Evolutionary conservation across 768 basidiomycete genomes (phyloP).

Genomic region (Omphalotus guepiniiformis): DNA sequence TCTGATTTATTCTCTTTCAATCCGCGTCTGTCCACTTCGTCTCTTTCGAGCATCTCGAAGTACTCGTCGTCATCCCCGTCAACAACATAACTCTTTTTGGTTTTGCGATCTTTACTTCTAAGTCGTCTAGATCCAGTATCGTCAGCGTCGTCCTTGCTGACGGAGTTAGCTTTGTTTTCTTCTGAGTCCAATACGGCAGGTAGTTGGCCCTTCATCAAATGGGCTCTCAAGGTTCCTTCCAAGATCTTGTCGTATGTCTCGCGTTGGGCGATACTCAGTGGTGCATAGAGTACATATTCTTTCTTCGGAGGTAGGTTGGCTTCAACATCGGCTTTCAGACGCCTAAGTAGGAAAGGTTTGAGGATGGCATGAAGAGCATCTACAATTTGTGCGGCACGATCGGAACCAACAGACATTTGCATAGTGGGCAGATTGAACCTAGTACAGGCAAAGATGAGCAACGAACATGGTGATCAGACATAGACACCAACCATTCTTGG

Average conservation of each 20-base stretch:
- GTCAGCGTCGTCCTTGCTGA: slow-evolving; percentile 6
- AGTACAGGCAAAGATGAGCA: slow-evolving; percentile 8
- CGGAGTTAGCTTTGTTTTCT: slow-evolving; percentile 19
- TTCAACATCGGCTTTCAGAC: slow-evolving; percentile 87
- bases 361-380: slow-evolving; percentile 83
- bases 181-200: too few relatives aligned
- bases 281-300: slow-evolving; percentile 92
- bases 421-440: slow-evolving; percentile 75
- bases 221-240: slow-evolving; percentile 63
- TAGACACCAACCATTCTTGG: slow-evolving; percentile 69
- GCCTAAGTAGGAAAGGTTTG: slow-evolving; percentile 90
- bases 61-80: slow-evolving; percentile 66
- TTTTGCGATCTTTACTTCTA: slow-evolving; percentile 26
- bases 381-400: slow-evolving; percentile 65
- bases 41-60: slow-evolving; percentile 54
- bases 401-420: slow-evolving; percentile 49
- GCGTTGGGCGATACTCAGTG: slow-evolving; percentile 78
- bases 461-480: slow-evolving; percentile 22
- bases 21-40: slow-evolving; percentile 36
- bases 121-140: slow-evolving; percentile 28
- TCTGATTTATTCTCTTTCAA: slow-evolving; percentile 31
- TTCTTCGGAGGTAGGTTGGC: slow-evolving; percentile 83
- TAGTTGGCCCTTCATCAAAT: slow-evolving; percentile 47
- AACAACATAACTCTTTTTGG: slow-evolving; percentile 45
- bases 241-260: slow-evolving; percentile 81